Conservation (phyloP, 306 rosid species). For the Dryas octopetala region DNA sequence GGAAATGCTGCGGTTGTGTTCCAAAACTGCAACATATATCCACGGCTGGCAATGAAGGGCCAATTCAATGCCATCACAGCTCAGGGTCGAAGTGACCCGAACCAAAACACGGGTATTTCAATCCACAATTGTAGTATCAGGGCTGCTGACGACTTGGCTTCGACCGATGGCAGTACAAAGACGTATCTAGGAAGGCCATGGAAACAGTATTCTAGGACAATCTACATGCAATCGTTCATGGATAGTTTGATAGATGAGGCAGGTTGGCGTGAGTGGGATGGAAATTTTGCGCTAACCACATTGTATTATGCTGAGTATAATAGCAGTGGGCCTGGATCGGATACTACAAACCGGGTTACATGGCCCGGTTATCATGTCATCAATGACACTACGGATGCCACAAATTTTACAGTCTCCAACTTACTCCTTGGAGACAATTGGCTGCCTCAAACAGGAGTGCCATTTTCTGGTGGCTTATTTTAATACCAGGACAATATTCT, state of each 20-base stretch:
- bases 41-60: slow-evolving; percentile 60
- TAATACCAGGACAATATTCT: background rate
- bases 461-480: slow-evolving; percentile 36
- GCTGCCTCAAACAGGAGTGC: slow-evolving; percentile 68
- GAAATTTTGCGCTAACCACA: slow-evolving; percentile 58
- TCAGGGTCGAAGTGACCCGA: slow-evolving; percentile 66
- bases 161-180: background rate
- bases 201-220: slow-evolving; percentile 65
- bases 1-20: slow-evolving; percentile 74
- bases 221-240: slow-evolving; percentile 56
- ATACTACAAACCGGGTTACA: slow-evolving; percentile 33
- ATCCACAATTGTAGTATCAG: slow-evolving; percentile 54
- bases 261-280: slow-evolving; percentile 73
- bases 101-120: slow-evolving; percentile 65
- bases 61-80: slow-evolving; percentile 86
- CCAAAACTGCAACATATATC: slow-evolving; percentile 63
- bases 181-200: slow-evolving; percentile 77
- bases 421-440: slow-evolving; percentile 49
- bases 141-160: slow-evolving; percentile 53
- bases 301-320: slow-evolving; percentile 66
- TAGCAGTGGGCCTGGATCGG: slow-evolving; percentile 55
- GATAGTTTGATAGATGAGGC: slow-evolving; percentile 35
- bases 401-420: slow-evolving; percentile 45
- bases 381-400: slow-evolving; percentile 35
- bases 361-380: slow-evolving; percentile 58